Conservation (phyloP, 768 basidiomycete genomes). For the Gymnopilus junonius region DNA sequence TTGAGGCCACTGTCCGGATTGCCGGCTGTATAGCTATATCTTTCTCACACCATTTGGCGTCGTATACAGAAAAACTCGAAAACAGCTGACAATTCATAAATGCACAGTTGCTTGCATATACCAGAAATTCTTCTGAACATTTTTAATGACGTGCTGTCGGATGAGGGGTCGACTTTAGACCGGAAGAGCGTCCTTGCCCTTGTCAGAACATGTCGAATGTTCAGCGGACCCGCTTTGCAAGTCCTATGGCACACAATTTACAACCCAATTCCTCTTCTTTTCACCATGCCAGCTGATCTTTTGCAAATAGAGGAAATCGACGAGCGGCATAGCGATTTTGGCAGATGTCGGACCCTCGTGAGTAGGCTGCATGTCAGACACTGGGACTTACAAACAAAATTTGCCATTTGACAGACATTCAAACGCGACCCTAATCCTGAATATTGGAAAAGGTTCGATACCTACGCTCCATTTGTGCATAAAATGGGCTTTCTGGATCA, state of each 20-base stretch:
- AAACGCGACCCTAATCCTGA: background rate
- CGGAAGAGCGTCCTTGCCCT: conserved; percentile 3
- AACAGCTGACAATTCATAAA: background rate
- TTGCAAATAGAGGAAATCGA: background rate
- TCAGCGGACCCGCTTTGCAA: conserved; percentile 2
- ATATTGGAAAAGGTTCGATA: conserved; percentile 16
- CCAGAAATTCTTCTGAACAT: conserved; percentile 8
- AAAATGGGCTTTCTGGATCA: background rate
- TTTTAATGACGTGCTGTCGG: background rate
- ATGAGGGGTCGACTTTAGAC: background rate
- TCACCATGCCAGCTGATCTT: conserved; percentile 18
- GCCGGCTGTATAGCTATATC: no score
- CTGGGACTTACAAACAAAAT: background rate
- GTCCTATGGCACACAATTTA: conserved; percentile 9
- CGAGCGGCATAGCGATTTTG: background rate
- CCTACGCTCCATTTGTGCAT: conserved; percentile 10
- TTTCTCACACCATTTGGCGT: background rate
- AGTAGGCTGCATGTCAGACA: background rate
- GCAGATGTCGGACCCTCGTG: background rate
- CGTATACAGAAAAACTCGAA: background rate
- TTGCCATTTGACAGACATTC: conserved; percentile 5
- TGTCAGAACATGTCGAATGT: conserved; percentile 11
- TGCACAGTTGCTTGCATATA: conserved; percentile 11
- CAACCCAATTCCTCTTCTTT: conserved; percentile 9
- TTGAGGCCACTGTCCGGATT: no score